These are phyloP conservation scores for Rhizophora mangle DNA, from an alignment of 345 rosid species.

Conservation along the genomic window DNA sequence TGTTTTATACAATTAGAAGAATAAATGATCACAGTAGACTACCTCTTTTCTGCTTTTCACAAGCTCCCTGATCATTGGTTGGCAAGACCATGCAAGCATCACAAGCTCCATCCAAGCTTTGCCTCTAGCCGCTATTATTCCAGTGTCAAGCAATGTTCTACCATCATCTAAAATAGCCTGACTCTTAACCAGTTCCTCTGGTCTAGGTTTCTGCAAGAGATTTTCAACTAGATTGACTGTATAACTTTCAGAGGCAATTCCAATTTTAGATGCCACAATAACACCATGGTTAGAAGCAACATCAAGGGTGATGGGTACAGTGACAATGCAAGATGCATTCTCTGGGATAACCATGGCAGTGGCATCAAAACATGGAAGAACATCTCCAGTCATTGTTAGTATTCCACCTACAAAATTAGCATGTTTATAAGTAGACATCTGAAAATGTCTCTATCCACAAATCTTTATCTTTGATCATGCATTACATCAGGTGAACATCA, in stretches of 20 bases:
- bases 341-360: constrained; percentile 67
- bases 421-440: neutral
- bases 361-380: constrained; percentile 97
- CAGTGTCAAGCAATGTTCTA: constrained; percentile 88
- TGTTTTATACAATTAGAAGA: neutral
- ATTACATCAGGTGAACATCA: neutral
- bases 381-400: constrained; percentile 97
- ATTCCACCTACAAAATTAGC: constrained; percentile 61
- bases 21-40: constrained; percentile 13
- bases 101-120: constrained; percentile 86
- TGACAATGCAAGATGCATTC: constrained; percentile 75
- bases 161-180: constrained; percentile 86
- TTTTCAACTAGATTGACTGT: constrained; percentile 63
- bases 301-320: constrained; percentile 95
- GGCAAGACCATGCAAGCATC: constrained; percentile 69
- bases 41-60: constrained; percentile 67
- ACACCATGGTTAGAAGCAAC: constrained; percentile 97
- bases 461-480: neutral
- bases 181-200: constrained; percentile 63
- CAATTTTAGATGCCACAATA: constrained; percentile 64
- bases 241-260: constrained; percentile 35
- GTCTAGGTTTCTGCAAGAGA: constrained; percentile 84
- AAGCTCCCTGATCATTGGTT: constrained; percentile 70
- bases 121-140: constrained; percentile 86
- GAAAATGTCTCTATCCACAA: neutral